These are phyloP conservation scores for Malassezia furfur DNA, from an alignment of 1,284 basidiomycete species.

Conservation along the genomic window DNA sequence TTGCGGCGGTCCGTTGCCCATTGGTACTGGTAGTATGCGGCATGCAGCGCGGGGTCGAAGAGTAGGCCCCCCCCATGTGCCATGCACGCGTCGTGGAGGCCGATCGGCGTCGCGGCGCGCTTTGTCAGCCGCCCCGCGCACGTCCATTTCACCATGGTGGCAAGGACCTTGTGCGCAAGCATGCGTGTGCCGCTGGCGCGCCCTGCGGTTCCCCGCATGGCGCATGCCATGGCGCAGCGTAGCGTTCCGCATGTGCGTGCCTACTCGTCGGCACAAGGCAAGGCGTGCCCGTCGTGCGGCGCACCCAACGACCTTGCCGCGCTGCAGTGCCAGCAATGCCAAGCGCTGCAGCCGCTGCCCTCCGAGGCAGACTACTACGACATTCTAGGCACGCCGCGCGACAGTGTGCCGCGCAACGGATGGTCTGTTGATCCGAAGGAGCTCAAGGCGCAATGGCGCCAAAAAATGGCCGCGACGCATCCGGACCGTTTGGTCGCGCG, in stretches of 20 bases:
- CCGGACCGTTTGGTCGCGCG: constrained; percentile 39
- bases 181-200: not conserved
- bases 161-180: not conserved
- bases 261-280: not conserved
- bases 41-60: not conserved
- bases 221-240: too few species aligned
- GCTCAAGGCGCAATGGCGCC: constrained; percentile 37
- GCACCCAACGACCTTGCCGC: constrained; percentile 4
- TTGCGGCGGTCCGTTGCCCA: constrained; percentile 1
- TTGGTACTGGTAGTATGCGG: constrained; percentile 1
- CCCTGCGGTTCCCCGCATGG: too few species aligned
- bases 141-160: not conserved
- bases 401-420: constrained; percentile 22
- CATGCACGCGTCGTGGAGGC: not conserved
- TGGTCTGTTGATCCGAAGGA: constrained; percentile 30
- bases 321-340: constrained; percentile 20
- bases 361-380: constrained; percentile 29
- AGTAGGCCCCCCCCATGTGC: not conserved
- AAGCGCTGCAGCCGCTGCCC: constrained; percentile 29
- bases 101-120: not conserved
- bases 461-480: constrained; percentile 36
- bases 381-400: constrained; percentile 29
- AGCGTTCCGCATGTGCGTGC: too few species aligned
- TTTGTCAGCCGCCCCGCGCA: not conserved
- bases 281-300: constrained; percentile 7